Conservation (phyloP, 306 rosid species). For the Abrus precatorius region DNA sequence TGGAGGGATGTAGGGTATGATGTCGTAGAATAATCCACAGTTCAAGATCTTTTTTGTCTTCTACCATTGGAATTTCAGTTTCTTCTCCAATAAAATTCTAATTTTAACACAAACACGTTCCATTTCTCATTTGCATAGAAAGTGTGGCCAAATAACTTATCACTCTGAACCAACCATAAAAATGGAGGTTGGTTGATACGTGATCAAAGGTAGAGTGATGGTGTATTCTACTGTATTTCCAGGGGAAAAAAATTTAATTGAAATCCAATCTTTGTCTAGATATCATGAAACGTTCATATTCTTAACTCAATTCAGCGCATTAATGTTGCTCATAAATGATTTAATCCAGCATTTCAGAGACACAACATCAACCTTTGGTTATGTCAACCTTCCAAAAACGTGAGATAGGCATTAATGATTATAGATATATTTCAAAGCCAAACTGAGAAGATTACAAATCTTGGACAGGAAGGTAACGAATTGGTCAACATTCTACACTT, state of each 20-base stretch:
- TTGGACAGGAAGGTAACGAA: conserved; percentile 1
- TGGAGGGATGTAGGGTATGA: not conserved
- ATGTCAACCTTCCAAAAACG: conserved; percentile 12
- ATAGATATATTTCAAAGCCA: not conserved
- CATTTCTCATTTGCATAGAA: conserved; percentile 19
- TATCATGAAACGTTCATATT: conserved; percentile 31
- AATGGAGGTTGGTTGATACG: conserved; percentile 20
- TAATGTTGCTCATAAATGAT: conserved; percentile 14
- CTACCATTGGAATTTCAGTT: conserved; percentile 19
- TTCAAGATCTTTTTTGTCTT: not conserved
- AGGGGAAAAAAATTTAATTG: not conserved
- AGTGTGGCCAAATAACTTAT: not conserved
- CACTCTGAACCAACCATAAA: conserved; percentile 30
- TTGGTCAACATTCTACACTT: not conserved
- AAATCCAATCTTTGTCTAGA: not conserved
- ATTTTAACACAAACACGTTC: conserved; percentile 4
- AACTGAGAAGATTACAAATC: conserved; percentile 7
- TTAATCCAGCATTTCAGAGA: conserved; percentile 34
- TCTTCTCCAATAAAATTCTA: not conserved
- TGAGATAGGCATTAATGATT: not conserved
- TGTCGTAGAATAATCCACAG: not conserved
- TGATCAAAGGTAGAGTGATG: not conserved
- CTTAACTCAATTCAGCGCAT: not conserved
- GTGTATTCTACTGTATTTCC: conserved; percentile 14
- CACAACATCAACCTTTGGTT: not conserved